phyloP scores from a whole-genome alignment of 2,329 filamentous ascomycete species.

The Plectosphaerella plurivora region DNA sequence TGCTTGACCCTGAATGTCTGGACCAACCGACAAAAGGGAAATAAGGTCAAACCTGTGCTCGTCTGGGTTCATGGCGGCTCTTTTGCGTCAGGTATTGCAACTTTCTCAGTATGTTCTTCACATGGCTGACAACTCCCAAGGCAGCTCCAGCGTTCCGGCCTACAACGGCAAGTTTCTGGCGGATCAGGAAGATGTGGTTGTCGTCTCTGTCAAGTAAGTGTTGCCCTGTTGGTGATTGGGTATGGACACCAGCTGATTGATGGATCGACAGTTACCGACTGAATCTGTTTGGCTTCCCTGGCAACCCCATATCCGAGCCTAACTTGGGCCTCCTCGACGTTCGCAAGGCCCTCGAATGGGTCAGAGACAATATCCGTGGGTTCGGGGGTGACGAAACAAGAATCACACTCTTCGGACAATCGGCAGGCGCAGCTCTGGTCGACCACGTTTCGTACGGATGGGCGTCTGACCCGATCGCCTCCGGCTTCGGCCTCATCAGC shows the following conservation, averaged over 20 bases:
- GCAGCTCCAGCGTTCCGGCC: constrained; percentile 5
- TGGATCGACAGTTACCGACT: not conserved
- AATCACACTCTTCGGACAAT: constrained; percentile 23
- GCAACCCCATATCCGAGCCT: constrained; percentile 5
- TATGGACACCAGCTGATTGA: not conserved
- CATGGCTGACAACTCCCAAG: constrained; percentile 5
- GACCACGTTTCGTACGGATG: too few relatives aligned
- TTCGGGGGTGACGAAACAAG: constrained; percentile 14
- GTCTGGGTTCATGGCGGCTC: constrained; percentile 40
- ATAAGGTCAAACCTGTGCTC: constrained; percentile 32
- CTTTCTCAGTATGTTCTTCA: too few relatives aligned
- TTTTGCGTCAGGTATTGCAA: constrained; percentile 22
- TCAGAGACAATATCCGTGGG: constrained; percentile 11
- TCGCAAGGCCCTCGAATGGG: constrained; percentile 15
- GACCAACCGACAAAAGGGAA: constrained; percentile 25
- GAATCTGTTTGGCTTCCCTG: constrained; percentile 3
- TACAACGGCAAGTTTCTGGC: constrained; percentile 6
- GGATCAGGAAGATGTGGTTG: not conserved
- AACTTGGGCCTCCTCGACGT: constrained; percentile 14
- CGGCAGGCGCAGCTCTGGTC: constrained; percentile 12
- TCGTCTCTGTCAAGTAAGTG: not conserved
- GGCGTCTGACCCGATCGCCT: constrained; percentile 7
- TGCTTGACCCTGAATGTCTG: constrained; percentile 33
- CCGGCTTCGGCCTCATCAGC: constrained; percentile 17
- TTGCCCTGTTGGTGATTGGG: too few relatives aligned